These are phyloP conservation scores for Byssoonygena ceratinophila DNA, from an alignment of 2,329 filamentous ascomycete genomes.

Conservation along the genomic window DNA sequence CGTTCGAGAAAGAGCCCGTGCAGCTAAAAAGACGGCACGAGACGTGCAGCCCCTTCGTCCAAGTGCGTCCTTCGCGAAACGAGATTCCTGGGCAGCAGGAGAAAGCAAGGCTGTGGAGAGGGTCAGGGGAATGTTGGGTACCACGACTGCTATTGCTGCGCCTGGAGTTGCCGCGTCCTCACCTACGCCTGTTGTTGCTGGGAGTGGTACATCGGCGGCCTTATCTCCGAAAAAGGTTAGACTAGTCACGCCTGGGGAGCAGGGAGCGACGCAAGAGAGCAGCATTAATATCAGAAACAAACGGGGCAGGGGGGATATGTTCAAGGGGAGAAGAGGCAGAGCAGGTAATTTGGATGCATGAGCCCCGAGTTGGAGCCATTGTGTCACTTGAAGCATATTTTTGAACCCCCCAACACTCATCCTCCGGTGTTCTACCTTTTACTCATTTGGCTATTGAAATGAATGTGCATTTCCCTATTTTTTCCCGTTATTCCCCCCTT, in stretches of 20 bases:
- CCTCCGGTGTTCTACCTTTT: no score
- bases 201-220: slow-evolving; percentile 24
- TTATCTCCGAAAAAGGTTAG: slow-evolving; percentile 38
- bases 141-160: slow-evolving; percentile 19
- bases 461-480: no score
- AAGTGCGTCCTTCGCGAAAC: slow-evolving; percentile 31
- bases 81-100: slow-evolving; percentile 36
- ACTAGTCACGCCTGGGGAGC: slow-evolving; percentile 36
- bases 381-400: no score
- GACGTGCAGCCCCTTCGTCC: slow-evolving; percentile 26
- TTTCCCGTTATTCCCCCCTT: no score
- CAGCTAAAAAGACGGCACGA: slow-evolving; percentile 24
- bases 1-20: slow-evolving; percentile 34
- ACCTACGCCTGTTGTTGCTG: slow-evolving; percentile 17
- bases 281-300: not conserved
- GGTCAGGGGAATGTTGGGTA: slow-evolving; percentile 35
- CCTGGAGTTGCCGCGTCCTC: slow-evolving; percentile 13
- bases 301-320: slow-evolving; percentile 2
- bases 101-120: slow-evolving; percentile 40
- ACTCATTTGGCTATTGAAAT: no score
- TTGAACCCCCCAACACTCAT: no score
- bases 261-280: slow-evolving; percentile 16
- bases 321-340: not conserved
- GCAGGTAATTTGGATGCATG: not conserved
- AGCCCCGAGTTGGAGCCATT: no score